A percentile compares a stretch with the other conserved stretches of the same genome.
These are phyloP conservation scores for Didymella glomerata DNA, from an alignment of 2,329 filamentous ascomycete genomes.

Conservation along the genomic window DNA sequence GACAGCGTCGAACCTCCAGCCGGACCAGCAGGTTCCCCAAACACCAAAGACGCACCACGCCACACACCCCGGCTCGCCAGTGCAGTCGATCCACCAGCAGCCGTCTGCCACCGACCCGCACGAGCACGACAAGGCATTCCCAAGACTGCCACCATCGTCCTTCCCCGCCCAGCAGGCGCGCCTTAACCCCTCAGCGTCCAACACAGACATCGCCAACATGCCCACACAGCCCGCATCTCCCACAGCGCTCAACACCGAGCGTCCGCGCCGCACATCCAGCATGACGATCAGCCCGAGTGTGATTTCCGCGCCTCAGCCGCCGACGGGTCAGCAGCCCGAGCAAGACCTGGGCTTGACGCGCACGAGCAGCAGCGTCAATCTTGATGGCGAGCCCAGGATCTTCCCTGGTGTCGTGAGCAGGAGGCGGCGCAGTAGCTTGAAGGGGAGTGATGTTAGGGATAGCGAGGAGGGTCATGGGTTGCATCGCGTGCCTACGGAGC, in stretches of 20 bases:
- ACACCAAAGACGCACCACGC: constrained; percentile 43
- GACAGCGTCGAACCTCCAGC: constrained; percentile 49
- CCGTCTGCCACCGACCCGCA: constrained; percentile 50
- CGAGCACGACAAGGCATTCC: constrained; percentile 43
- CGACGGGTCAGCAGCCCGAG: constrained; percentile 23
- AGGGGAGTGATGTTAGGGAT: constrained; percentile 15
- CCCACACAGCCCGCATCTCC: constrained; percentile 38
- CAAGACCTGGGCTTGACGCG: constrained; percentile 30
- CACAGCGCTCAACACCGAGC: constrained; percentile 34
- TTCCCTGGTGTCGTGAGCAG: constrained; percentile 74
- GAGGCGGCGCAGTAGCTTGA: constrained; percentile 41
- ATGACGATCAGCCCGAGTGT: constrained; percentile 40
- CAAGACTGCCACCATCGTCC: constrained; percentile 40
- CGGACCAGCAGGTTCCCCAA: constrained; percentile 32
- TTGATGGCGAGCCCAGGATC: constrained; percentile 70
- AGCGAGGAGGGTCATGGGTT: constrained; percentile 22
- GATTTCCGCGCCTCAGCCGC: constrained; percentile 33
- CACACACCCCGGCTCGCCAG: constrained; percentile 50
- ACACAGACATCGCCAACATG: constrained; percentile 28
- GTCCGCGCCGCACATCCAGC: constrained; percentile 41
- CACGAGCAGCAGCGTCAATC: constrained; percentile 36
- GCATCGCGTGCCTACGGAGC: constrained; percentile 21
- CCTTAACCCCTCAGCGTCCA: constrained; percentile 36
- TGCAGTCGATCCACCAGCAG: constrained; percentile 53
- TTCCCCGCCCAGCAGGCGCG: constrained; percentile 51